Conservation (phyloP, 495 filamentous ascomycete species). For the Podospora bellae-mahoneyi region DNA sequence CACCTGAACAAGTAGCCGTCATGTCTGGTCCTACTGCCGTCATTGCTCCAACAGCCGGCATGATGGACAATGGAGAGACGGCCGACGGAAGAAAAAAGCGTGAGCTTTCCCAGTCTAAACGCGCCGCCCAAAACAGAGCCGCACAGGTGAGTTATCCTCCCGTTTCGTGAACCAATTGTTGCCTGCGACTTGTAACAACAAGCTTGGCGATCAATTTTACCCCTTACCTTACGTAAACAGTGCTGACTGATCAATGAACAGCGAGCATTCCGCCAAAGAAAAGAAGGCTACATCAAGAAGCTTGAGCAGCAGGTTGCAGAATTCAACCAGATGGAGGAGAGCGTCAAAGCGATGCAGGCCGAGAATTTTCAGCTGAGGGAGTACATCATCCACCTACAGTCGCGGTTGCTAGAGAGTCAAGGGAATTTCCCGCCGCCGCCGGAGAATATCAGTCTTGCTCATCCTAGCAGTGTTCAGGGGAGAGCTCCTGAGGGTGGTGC, state of each 20-base stretch:
- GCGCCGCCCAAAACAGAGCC: slow-evolving; percentile 93
- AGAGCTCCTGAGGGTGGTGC: background rate
- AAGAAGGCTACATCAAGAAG: slow-evolving; percentile 96
- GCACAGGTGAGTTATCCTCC: slow-evolving; percentile 67
- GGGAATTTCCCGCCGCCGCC: slow-evolving; percentile 84
- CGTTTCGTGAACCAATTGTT: slow-evolving; percentile 18
- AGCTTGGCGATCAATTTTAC: background rate
- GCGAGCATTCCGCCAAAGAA: slow-evolving; percentile 96
- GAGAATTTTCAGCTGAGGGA: slow-evolving; percentile 90
- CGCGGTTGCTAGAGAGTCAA: slow-evolving; percentile 76
- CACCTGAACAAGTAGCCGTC: slow-evolving; percentile 23
- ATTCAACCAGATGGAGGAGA: slow-evolving; percentile 63
- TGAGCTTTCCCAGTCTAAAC: slow-evolving; percentile 90
- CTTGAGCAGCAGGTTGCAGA: slow-evolving; percentile 87
- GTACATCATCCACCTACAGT: slow-evolving; percentile 87
- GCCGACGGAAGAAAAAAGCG: slow-evolving; percentile 61
- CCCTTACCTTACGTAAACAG: slow-evolving; percentile 4
- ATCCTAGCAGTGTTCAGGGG: slow-evolving; percentile 26
- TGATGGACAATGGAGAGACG: slow-evolving; percentile 23
- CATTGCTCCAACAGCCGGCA: slow-evolving; percentile 14
- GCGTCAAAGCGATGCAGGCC: slow-evolving; percentile 67
- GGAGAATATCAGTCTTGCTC: slow-evolving; percentile 39
- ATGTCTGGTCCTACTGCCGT: slow-evolving; percentile 25
- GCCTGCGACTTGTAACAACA: slow-evolving; percentile 29
- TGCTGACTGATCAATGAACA: slow-evolving; percentile 35